Conservation (phyloP, 441 rosid genomes). For the Dalechampia spathulata region DNA sequence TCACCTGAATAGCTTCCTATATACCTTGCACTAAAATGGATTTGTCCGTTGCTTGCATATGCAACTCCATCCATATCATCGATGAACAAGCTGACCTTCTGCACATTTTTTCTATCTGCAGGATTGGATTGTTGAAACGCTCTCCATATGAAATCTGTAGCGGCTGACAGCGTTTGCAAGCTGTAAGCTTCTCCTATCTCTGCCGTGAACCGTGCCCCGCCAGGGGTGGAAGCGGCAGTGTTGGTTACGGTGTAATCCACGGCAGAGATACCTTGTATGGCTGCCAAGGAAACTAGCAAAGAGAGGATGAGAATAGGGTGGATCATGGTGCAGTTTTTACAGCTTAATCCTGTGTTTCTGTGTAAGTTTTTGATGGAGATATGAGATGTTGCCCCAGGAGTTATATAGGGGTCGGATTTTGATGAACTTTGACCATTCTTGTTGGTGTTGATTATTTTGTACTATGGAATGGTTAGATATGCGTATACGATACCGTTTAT, state of each 20-base stretch:
- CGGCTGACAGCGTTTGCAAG: conserved; percentile 11
- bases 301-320: conserved; percentile 1
- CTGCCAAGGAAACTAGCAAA: conserved; percentile 14
- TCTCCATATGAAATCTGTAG: conserved; percentile 29
- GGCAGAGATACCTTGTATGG: conserved; percentile 16
- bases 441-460: too few species aligned
- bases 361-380: too few species aligned
- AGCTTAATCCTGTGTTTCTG: too few species aligned
- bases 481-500: too few species aligned
- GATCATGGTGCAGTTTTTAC: too few species aligned
- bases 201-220: conserved; percentile 21
- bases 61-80: conserved; percentile 23
- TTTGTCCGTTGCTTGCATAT: conserved; percentile 9
- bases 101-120: conserved; percentile 18
- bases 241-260: conserved; percentile 29
- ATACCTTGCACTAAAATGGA: conserved; percentile 19
- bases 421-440: too few species aligned
- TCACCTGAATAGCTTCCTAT: conserved; percentile 15
- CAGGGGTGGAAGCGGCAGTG: conserved; percentile 15
- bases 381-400: too few species aligned
- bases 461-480: too few species aligned
- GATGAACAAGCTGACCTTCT: conserved; percentile 13
- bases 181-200: conserved; percentile 23
- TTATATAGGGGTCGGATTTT: too few species aligned
- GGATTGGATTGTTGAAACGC: conserved; percentile 20